Evolutionary conservation across 2,329 filamentous ascomycete genomes (phyloP).

Genomic region (Trichoderma semiorbis): DNA sequence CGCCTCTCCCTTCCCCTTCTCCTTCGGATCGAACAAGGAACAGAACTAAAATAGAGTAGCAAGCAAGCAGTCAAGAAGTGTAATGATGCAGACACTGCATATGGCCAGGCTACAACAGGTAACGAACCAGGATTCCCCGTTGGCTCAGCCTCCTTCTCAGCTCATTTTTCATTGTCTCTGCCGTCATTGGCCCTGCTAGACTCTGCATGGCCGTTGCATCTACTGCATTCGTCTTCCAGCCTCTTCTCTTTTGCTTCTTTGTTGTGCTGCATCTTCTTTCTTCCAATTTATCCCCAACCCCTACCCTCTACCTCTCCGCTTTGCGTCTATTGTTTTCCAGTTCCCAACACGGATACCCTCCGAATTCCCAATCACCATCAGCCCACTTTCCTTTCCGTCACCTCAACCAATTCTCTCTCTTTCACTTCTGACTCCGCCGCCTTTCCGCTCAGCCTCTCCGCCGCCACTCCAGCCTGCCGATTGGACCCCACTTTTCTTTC

Average conservation of each 20-base stretch:
- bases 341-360: not conserved
- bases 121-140: not conserved
- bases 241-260: not conserved
- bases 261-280: not conserved
- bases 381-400: not conserved
- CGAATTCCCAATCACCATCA: not conserved
- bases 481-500: not conserved
- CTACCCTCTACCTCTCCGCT: not conserved
- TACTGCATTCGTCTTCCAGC: not conserved
- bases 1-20: not conserved
- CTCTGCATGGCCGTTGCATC: not conserved
- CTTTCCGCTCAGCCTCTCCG: slow-evolving; percentile 13
- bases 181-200: not conserved
- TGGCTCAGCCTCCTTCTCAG: slow-evolving; percentile 6
- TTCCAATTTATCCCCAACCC: not conserved
- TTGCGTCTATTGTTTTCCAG: not conserved
- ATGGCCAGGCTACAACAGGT: not conserved
- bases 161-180: not conserved
- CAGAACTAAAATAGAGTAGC: not conserved
- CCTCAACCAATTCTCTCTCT: not conserved
- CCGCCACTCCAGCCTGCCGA: slow-evolving; percentile 2
- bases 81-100: not conserved
- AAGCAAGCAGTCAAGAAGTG: not conserved
- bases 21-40: not conserved
- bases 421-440: not conserved